Conservation (phyloP, 768 basidiomycete genomes). For the Favolaschia claudopus region DNA sequence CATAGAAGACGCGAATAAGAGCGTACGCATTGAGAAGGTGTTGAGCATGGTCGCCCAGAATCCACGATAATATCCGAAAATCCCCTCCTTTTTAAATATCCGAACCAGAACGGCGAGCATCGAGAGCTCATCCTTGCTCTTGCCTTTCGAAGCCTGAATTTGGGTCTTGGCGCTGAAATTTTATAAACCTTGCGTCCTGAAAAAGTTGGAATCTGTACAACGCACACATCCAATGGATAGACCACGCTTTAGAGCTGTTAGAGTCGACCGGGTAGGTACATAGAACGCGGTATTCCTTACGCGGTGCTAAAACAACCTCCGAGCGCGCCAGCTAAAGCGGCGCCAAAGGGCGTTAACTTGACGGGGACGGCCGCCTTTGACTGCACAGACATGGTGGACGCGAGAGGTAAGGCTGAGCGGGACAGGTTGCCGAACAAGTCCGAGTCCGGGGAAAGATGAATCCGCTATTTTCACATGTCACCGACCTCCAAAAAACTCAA, state of each 20-base stretch:
- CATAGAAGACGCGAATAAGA: slow-evolving; percentile 12
- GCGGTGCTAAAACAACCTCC: slow-evolving; percentile 94
- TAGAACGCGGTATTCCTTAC: slow-evolving; percentile 55
- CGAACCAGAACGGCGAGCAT: slow-evolving; percentile 71
- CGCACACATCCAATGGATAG: slow-evolving; percentile 95
- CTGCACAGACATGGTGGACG: slow-evolving; percentile 52
- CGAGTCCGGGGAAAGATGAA: background rate
- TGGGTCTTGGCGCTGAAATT: slow-evolving; percentile 89
- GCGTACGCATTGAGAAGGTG: slow-evolving; percentile 95
- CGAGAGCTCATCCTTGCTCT: slow-evolving; percentile 61
- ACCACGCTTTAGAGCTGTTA: slow-evolving; percentile 65
- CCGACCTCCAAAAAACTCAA: background rate
- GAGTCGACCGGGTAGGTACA: slow-evolving; percentile 12
- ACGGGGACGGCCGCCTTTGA: slow-evolving; percentile 55
- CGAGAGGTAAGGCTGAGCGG: slow-evolving; percentile 10
- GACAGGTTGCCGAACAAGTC: background rate
- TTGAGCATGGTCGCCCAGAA: slow-evolving; percentile 98
- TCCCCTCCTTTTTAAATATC: slow-evolving; percentile 83
- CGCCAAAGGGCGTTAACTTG: slow-evolving; percentile 84
- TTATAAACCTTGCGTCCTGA: too few species aligned
- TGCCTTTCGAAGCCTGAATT: slow-evolving; percentile 79
- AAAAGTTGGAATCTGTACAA: background rate
- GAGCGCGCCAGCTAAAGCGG: slow-evolving; percentile 91
- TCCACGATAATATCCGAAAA: slow-evolving; percentile 86
- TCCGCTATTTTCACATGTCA: slow-evolving; percentile 3